Percentiles rank a stretch among this genome's conserved stretches.
Evolutionary conservation across 495 filamentous ascomycete genomes (phyloP).

Genomic region (Aspergillus biplanus): DNA sequence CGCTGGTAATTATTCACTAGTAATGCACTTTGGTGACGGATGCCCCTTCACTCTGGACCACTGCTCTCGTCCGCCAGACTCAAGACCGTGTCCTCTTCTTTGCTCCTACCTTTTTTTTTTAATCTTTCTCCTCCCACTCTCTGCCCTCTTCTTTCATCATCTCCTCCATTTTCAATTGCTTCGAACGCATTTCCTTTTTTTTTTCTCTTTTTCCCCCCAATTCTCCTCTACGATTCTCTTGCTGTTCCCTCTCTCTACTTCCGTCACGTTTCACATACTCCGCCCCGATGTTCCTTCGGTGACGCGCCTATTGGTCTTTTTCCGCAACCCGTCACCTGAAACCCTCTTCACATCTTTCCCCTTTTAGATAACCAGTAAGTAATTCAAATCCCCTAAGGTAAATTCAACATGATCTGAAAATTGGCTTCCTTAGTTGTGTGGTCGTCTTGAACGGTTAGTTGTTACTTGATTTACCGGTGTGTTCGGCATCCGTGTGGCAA

Average conservation of each 20-base stretch:
- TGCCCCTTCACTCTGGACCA: slow-evolving; percentile 26
- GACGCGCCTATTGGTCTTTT: slow-evolving; percentile 20
- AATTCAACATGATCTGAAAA: background rate
- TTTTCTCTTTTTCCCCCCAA: background rate
- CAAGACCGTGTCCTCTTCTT: slow-evolving; percentile 39
- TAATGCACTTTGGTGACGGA: slow-evolving; percentile 1
- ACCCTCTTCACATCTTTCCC: slow-evolving; percentile 8
- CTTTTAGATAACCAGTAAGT: slow-evolving; percentile 2
- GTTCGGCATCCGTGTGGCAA: slow-evolving; percentile 21
- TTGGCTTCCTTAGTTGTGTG: background rate
- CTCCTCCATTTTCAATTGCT: slow-evolving; percentile 14
- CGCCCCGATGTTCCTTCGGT: slow-evolving; percentile 27
- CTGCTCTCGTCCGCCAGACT: slow-evolving; percentile 1
- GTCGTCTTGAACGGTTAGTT: slow-evolving; percentile 4
- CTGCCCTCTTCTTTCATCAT: slow-evolving; percentile 18
- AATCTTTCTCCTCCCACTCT: slow-evolving; percentile 20
- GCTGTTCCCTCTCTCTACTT: background rate
- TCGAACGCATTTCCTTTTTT: slow-evolving; percentile 4
- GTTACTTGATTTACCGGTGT: slow-evolving; percentile 14
- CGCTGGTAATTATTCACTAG: slow-evolving; percentile 18
- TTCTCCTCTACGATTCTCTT: background rate
- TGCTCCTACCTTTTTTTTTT: slow-evolving; percentile 23
- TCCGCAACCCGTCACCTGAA: slow-evolving; percentile 21
- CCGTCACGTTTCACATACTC: slow-evolving; percentile 13
- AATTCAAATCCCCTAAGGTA: background rate